Evolutionary conservation across 2,329 filamentous ascomycete genomes (phyloP), one percentile per base, ranked within the genome.

Genomic region (Aspergillus nomiae): DNA sequence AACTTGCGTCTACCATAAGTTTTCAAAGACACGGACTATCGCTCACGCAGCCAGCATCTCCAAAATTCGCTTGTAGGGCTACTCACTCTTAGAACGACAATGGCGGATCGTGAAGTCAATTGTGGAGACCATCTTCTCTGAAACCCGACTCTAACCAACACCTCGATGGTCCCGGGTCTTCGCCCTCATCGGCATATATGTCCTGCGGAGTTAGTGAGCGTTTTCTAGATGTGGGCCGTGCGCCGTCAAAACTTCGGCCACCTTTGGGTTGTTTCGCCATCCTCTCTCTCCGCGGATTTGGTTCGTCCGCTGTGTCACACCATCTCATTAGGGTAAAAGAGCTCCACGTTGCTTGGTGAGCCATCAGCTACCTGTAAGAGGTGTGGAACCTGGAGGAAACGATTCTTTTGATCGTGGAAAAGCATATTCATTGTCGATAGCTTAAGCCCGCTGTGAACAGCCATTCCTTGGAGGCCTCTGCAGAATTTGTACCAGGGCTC

Each of bases 311-410:
- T 24, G 21, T 24, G 21, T 19, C 36, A 19, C 16, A 38, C 7
- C 11, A 19, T 1, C 1, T 16, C 19, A 2, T 0, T 1, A 41
- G 6, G 16, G 36, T 1, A 8, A 19, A 2, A 1, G 16, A n/a
- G 16, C 2, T 41, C 8, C 2, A 19, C 1, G 16, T 41, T 41
- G 6, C 1, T 19, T 9, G 7, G 36, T 19, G 26, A 28, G 26
- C 4, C 5, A 1, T 28, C 16, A 19, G 7, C 8, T 19, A 6
- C 6, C 36, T 19, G 14, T 6, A 38, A 6, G 8, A 19, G 3
- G 36, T 19, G 14, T 38, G 36, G 12, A 28, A 28, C 26, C 5
- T 5, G 5, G 26, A 4, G 26, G 26, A 28, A 28, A 28, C 5
- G 26, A 4, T 28, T 4, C 26, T 28, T 28, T 28, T 28, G 26